Percentiles rank a stretch among this genome's conserved stretches.
Evolutionary conservation across 176 grass and related monocot genomes (phyloP).

Genomic region (Triticum turgidum): DNA sequence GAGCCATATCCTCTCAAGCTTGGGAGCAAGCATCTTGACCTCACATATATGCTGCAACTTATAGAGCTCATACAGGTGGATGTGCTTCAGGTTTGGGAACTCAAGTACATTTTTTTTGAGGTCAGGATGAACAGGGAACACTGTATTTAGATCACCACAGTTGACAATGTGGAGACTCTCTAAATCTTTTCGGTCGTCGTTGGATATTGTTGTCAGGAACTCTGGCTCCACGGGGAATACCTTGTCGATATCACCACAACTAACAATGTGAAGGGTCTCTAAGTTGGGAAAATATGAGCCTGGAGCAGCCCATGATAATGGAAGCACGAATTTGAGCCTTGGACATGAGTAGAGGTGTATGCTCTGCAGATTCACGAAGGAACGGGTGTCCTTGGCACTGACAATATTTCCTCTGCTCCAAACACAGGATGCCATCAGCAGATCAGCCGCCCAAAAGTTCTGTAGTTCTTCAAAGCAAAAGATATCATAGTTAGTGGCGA

Average conservation of each 20-base stretch:
- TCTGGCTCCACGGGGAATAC: not conserved
- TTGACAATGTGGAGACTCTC: too few relatives aligned
- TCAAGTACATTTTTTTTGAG: not conserved
- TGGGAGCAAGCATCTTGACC: not conserved
- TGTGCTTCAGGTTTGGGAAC: conserved; percentile 17
- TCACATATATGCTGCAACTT: not conserved
- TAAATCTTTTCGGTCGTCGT: too few relatives aligned
- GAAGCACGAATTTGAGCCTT: not conserved
- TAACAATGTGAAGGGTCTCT: not conserved
- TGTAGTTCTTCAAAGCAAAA: too few relatives aligned
- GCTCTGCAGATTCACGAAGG: not conserved
- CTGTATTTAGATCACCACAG: too few relatives aligned
- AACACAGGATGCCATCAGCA: too few relatives aligned
- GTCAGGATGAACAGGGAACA: too few relatives aligned
- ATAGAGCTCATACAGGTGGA: not conserved
- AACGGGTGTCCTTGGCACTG: not conserved
- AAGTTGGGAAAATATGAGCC: not conserved
- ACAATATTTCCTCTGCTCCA: too few relatives aligned
- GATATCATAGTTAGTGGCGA: too few relatives aligned
- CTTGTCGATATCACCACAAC: not conserved
- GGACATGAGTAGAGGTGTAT: not conserved
- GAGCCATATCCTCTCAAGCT: not conserved
- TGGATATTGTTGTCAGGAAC: not conserved
- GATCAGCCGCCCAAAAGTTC: too few relatives aligned
- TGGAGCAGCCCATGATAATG: rapidly evolving